A percentile compares a stretch with the other conserved stretches of the same genome.
These are phyloP conservation scores for Kalaharituber pfeilii DNA, from an alignment of 2,329 filamentous ascomycete genomes.

Conservation along the genomic window DNA sequence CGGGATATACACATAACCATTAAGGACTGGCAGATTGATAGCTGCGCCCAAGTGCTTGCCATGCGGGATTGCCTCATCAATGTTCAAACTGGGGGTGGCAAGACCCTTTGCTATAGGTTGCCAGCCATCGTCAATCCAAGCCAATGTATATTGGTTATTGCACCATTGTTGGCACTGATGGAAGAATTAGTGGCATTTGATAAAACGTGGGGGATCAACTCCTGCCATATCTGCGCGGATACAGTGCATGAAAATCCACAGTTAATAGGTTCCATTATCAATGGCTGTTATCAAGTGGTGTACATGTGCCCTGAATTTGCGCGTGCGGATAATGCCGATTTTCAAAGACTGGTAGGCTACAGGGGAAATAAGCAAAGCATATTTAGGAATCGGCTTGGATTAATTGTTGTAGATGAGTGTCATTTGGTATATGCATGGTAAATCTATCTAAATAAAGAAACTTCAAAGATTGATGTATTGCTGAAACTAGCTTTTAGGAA, in stretches of 20 bases:
- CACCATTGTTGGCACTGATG: not conserved
- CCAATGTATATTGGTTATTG: not conserved
- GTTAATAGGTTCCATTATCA: not conserved
- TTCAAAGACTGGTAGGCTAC: not conserved
- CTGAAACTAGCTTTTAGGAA: too few species aligned
- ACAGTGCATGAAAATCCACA: not conserved
- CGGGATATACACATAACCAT: not conserved
- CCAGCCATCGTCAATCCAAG: too few species aligned
- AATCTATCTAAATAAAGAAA: too few species aligned
- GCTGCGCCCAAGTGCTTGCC: not conserved
- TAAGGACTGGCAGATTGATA: not conserved
- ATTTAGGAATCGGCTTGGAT: not conserved
- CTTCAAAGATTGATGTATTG: too few species aligned
- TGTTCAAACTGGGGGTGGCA: not conserved
- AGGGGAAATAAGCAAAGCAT: not conserved
- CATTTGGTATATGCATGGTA: not conserved
- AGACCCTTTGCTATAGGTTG: not conserved
- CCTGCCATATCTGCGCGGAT: not conserved
- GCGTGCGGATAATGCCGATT: not conserved
- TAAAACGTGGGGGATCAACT: not conserved
- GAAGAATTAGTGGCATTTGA: not conserved
- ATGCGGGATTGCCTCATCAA: not conserved
- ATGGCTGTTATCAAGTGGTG: not conserved
- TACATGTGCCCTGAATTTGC: not conserved
- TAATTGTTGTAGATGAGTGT: not conserved